phyloP scores from a whole-genome alignment of 2,329 filamentous ascomycete genomes.

The Plenodomus lindquistii region DNA sequence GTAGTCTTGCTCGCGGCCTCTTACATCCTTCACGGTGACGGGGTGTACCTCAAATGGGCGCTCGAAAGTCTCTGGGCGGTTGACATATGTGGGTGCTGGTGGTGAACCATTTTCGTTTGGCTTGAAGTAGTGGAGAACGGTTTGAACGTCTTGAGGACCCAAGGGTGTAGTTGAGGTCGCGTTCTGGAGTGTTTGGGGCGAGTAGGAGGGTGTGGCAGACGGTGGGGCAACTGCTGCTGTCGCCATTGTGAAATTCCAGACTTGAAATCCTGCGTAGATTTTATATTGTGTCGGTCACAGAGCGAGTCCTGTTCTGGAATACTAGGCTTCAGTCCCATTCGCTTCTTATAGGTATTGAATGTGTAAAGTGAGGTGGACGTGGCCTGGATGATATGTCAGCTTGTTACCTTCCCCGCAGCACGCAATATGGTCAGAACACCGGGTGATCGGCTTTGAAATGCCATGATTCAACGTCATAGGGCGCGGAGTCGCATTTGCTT shows the following conservation, averaged over 20 bases:
- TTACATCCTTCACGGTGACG: constrained; percentile 49
- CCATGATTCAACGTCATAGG: background rate
- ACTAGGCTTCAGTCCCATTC: background rate
- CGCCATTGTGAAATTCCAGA: constrained; percentile 20
- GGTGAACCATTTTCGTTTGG: constrained; percentile 37
- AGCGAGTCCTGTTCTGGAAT: background rate
- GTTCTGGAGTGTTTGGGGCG: constrained; percentile 12
- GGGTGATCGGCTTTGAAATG: constrained; percentile 25
- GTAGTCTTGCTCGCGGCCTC: constrained; percentile 50
- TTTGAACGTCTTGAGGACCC: constrained; percentile 27
- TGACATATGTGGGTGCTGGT: constrained; percentile 31
- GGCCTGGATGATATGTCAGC: constrained; percentile 25
- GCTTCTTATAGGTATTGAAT: background rate
- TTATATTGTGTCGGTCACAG: too few species aligned
- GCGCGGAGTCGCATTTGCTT: too few species aligned
- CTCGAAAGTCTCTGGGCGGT: constrained; percentile 40
- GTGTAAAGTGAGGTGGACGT: constrained; percentile 1
- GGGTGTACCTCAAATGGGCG: constrained; percentile 32
- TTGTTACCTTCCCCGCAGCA: constrained; percentile 37
- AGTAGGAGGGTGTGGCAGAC: constrained; percentile 19
- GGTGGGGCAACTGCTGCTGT: constrained; percentile 33
- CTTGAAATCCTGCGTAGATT: too few species aligned
- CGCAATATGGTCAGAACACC: constrained; percentile 23
- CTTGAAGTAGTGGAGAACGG: constrained; percentile 32
- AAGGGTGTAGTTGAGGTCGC: background rate